These are phyloP conservation scores for Lentinula lateritia DNA, from an alignment of 768 basidiomycete genomes.

Conservation along the genomic window DNA sequence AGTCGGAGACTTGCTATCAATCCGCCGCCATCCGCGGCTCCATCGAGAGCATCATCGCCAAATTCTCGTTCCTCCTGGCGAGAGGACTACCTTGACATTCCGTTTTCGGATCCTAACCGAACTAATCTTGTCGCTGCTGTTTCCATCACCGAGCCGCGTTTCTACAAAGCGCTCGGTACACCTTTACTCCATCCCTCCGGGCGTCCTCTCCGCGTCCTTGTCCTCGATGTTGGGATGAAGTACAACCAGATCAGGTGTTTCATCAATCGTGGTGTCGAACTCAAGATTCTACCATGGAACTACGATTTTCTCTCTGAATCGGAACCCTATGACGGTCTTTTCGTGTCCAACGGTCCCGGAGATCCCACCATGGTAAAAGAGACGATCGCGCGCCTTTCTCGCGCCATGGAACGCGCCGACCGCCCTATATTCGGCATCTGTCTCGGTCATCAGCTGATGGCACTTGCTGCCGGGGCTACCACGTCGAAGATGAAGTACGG, in stretches of 20 bases:
- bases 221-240: slow-evolving; percentile 99
- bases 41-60: slow-evolving; percentile 50
- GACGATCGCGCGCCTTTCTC: slow-evolving; percentile 65
- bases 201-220: slow-evolving; percentile 77
- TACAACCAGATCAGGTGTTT: slow-evolving; percentile 99
- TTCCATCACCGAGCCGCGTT: slow-evolving; percentile 61
- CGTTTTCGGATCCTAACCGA: slow-evolving; percentile 84
- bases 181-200: slow-evolving; percentile 72
- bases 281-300: slow-evolving; percentile 98
- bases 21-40: slow-evolving; percentile 30
- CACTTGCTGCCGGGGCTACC: slow-evolving; percentile 87
- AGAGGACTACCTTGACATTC: slow-evolving; percentile 76
- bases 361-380: slow-evolving; percentile 81
- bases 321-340: slow-evolving; percentile 89
- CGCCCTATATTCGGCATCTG: slow-evolving; percentile 97
- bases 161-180: slow-evolving; percentile 57
- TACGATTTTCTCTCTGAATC: slow-evolving; percentile 80
- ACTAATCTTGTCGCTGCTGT: slow-evolving; percentile 90
- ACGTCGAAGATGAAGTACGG: slow-evolving; percentile 99
- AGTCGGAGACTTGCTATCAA: slow-evolving; percentile 30
- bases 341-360: slow-evolving; percentile 97
- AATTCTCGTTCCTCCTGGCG: slow-evolving; percentile 60
- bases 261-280: slow-evolving; percentile 82
- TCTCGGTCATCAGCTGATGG: slow-evolving; percentile 94
- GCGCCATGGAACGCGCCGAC: slow-evolving; percentile 66